Percentiles rank a stretch among this genome's conserved stretches.
Conservation (phyloP, 2,329 filamentous ascomycete genomes). For the Pseudopyrenochaeta lycopersici region DNA sequence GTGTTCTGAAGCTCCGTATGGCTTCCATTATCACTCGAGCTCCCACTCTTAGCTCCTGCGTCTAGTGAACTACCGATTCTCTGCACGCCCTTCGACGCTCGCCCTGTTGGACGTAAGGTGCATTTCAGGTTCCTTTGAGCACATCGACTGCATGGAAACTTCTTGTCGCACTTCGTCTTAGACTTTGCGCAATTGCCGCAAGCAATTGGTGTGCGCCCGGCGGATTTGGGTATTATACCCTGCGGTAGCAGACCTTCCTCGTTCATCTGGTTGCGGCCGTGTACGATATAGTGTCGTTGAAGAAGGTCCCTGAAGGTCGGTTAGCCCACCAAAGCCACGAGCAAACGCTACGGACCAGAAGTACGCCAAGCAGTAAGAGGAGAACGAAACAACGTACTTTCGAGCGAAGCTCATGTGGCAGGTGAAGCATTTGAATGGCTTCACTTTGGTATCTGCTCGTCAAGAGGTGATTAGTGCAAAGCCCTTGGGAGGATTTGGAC, state of each 20-base stretch:
- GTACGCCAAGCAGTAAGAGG: constrained; percentile 1
- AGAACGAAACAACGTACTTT: constrained; percentile 49
- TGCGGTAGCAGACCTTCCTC: constrained; percentile 58
- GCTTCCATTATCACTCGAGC: constrained; percentile 45
- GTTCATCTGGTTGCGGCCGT: constrained; percentile 60
- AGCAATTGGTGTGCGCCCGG: constrained; percentile 62
- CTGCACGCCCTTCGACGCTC: constrained; percentile 55
- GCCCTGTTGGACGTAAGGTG: constrained; percentile 57
- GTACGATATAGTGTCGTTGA: constrained; percentile 62
- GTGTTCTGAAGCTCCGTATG: constrained; percentile 40
- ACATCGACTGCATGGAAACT: constrained; percentile 63
- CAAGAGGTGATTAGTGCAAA: constrained; percentile 5
- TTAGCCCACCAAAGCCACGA: constrained; percentile 18
- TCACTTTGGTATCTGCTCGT: constrained; percentile 61
- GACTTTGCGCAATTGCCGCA: constrained; percentile 64
- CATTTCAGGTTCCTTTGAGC: constrained; percentile 60
- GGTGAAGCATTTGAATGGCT: constrained; percentile 64
- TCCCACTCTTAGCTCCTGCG: constrained; percentile 32
- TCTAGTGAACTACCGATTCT: constrained; percentile 35
- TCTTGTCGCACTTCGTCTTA: constrained; percentile 64
- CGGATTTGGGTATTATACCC: constrained; percentile 62
- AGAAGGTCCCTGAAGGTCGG: constrained; percentile 55
- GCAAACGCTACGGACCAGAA: neutral
- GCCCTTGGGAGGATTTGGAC: constrained; percentile 1
- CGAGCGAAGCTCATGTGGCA: constrained; percentile 65